Percentiles rank a stretch among this genome's conserved stretches.
Evolutionary conservation across 768 basidiomycete species (phyloP).

Genomic region (Calocybe cyanea): DNA sequence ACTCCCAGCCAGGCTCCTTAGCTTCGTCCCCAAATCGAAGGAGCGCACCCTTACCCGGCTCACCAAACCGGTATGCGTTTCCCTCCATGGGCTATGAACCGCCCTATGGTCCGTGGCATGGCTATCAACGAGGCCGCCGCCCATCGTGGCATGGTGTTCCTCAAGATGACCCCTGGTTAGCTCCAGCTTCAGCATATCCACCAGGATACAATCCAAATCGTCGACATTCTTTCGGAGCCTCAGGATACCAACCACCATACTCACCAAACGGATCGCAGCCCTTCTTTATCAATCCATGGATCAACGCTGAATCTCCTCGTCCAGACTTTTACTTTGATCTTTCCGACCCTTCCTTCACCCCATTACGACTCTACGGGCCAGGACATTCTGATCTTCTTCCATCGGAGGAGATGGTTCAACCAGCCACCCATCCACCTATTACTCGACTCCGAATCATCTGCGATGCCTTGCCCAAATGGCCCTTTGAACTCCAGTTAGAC

Average conservation of each 20-base stretch:
- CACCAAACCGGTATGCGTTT: slow-evolving; percentile 4
- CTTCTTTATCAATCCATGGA: slow-evolving; percentile 42
- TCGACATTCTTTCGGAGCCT: slow-evolving; percentile 12
- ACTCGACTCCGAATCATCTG: slow-evolving; percentile 53
- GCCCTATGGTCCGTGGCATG: background rate
- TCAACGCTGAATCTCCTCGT: slow-evolving; percentile 48
- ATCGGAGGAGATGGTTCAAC: slow-evolving; percentile 42
- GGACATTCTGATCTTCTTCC: slow-evolving; percentile 37
- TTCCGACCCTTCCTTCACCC: slow-evolving; percentile 41
- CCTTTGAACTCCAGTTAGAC: slow-evolving; percentile 47
- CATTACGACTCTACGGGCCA: slow-evolving; percentile 34
- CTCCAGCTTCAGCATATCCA: background rate
- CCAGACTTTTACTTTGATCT: slow-evolving; percentile 55
- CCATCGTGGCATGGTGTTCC: slow-evolving; percentile 8
- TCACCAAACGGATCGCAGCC: background rate
- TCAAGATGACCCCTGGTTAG: slow-evolving; percentile 1
- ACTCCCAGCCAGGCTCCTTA: slow-evolving; percentile 4
- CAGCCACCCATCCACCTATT: slow-evolving; percentile 54
- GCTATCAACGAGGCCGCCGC: slow-evolving; percentile 6
- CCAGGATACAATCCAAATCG: background rate
- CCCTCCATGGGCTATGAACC: background rate
- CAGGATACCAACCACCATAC: slow-evolving; percentile 20
- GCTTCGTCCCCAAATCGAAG: slow-evolving; percentile 4
- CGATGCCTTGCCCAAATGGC: slow-evolving; percentile 58
- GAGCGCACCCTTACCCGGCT: background rate